Evolutionary conservation across 139 green algal species (phyloP).

Genomic region (Chlamydomonas sp.): DNA sequence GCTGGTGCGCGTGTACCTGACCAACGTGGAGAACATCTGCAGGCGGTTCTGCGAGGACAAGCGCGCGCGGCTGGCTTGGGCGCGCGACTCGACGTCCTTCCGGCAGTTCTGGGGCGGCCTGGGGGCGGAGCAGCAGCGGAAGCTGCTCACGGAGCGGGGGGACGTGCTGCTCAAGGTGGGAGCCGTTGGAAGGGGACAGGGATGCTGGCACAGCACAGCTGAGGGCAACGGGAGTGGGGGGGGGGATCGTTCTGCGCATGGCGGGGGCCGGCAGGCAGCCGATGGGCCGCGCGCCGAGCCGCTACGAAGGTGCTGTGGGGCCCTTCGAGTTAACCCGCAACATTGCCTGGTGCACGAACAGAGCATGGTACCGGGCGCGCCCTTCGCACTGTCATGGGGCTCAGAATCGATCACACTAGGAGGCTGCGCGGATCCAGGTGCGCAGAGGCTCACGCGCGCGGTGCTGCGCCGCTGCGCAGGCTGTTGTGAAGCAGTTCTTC

Average conservation of each 20-base stretch:
- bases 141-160: slow-evolving; percentile 66
- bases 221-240: neutral
- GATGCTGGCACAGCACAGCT: neutral
- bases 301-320: too few relatives aligned
- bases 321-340: neutral
- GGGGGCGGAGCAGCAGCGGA: slow-evolving; percentile 52
- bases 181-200: neutral
- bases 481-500: slow-evolving; percentile 96
- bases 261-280: too few relatives aligned
- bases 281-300: too few relatives aligned
- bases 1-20: slow-evolving; percentile 97
- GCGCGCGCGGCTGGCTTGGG: slow-evolving; percentile 73
- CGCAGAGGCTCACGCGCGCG: too few relatives aligned
- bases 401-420: too few relatives aligned
- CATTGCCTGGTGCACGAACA: neutral
- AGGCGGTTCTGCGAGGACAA: slow-evolving; percentile 94
- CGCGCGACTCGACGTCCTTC: slow-evolving; percentile 63
- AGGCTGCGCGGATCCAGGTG: too few relatives aligned
- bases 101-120: slow-evolving; percentile 74
- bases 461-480: slow-evolving; percentile 49
- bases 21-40: slow-evolving; percentile 97
- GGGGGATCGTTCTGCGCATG: slow-evolving; percentile 4
- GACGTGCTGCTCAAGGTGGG: slow-evolving; percentile 85
- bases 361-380: neutral
- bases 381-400: too few relatives aligned